Evolutionary conservation across 2,329 filamentous ascomycete species (phyloP).

Genomic region (Cyphellophora europaea): DNA sequence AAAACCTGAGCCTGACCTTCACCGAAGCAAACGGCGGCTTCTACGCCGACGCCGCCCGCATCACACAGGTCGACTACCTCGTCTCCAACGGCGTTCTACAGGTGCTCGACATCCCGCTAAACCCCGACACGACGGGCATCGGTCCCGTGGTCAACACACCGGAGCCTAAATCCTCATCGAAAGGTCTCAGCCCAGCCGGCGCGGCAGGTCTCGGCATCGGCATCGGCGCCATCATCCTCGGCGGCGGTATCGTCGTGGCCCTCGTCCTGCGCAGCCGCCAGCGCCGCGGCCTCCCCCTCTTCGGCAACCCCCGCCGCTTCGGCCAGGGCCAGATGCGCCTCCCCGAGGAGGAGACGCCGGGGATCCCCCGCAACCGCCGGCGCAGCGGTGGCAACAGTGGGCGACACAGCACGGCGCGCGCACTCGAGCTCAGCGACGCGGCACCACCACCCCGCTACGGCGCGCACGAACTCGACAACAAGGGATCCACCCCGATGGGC

Average conservation of each 20-base stretch:
- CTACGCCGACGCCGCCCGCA: slow-evolving; percentile 44
- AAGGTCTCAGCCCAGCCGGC: slow-evolving; percentile 10
- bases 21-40: slow-evolving; percentile 30
- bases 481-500: slow-evolving; percentile 4
- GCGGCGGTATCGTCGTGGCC: slow-evolving; percentile 8
- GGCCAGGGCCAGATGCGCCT: not conserved
- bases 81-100: slow-evolving; percentile 49
- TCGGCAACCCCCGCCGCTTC: not conserved
- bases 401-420: slow-evolving; percentile 4
- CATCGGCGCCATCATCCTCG: slow-evolving; percentile 14
- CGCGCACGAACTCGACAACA: slow-evolving; percentile 13
- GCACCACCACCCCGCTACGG: slow-evolving; percentile 8
- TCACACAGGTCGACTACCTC: slow-evolving; percentile 41
- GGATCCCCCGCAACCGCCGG: not conserved
- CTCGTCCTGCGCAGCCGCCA: slow-evolving; percentile 10
- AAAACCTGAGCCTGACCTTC: slow-evolving; percentile 40
- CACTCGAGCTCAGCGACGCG: slow-evolving; percentile 5
- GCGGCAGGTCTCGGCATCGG: slow-evolving; percentile 14
- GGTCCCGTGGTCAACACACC: slow-evolving; percentile 1
- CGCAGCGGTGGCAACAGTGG: slow-evolving; percentile 2
- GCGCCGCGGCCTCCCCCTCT: slow-evolving; percentile 2
- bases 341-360: not conserved
- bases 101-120: slow-evolving; percentile 38
- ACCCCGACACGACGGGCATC: slow-evolving; percentile 11
- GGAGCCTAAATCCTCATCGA: slow-evolving; percentile 2